Percentiles rank a stretch among this genome's conserved stretches.
These are phyloP conservation scores for Fragaria ananassa DNA, from an alignment of 306 rosid species.

Conservation along the genomic window DNA sequence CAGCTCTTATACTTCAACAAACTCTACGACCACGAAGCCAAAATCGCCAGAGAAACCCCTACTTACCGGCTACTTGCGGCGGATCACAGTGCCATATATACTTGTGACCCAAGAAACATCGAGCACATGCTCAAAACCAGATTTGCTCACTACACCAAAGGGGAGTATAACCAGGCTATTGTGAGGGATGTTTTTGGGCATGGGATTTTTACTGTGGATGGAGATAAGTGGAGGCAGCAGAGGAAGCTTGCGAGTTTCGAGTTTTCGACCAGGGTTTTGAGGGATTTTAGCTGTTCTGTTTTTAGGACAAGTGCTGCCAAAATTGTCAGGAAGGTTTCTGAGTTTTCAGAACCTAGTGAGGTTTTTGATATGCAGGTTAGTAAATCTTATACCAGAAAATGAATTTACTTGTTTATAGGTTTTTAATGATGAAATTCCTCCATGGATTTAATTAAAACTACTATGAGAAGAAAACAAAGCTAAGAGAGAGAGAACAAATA, in stretches of 20 bases:
- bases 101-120: slow-evolving; percentile 41
- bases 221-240: slow-evolving; percentile 66
- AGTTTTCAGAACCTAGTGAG: slow-evolving; percentile 25
- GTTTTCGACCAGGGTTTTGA: slow-evolving; percentile 63
- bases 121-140: slow-evolving; percentile 50
- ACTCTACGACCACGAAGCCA: slow-evolving; percentile 41
- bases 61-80: slow-evolving; percentile 50
- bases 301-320: slow-evolving; percentile 50
- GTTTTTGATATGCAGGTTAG: slow-evolving; percentile 68
- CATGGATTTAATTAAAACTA: background rate
- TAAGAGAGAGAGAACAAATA: too few relatives aligned
- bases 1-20: slow-evolving; percentile 39
- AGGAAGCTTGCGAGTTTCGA: slow-evolving; percentile 66
- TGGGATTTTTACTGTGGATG: slow-evolving; percentile 68
- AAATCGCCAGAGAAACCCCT: slow-evolving; percentile 32
- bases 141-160: slow-evolving; percentile 53
- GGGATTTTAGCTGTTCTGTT: slow-evolving; percentile 62
- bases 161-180: slow-evolving; percentile 29
- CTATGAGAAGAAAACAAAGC: background rate
- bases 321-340: slow-evolving; percentile 36
- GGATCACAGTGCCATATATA: slow-evolving; percentile 41
- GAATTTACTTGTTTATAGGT: background rate
- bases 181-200: slow-evolving; percentile 50
- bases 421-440: background rate
- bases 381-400: background rate